Base-by-base conservation (phyloP, 176 grass and related monocot genomes). In the Triticum dicoccoides region DNA sequence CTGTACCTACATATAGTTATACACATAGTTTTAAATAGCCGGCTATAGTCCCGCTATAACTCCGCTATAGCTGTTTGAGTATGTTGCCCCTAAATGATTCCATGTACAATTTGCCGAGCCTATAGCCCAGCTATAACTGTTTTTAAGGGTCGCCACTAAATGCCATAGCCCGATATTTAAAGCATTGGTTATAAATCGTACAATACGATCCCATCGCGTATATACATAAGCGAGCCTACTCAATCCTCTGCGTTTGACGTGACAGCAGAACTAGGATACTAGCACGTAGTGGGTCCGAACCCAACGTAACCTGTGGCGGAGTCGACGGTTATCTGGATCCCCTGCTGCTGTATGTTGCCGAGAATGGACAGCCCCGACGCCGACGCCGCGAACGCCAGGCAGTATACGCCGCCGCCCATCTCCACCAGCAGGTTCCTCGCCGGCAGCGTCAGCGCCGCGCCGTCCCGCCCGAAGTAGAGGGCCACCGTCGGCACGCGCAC, bases 401-500 rank as follows among this genome's bases (percentile, higher is more conserved):
- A 98, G 80, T 85, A 98, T 0, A 86, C 65, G 37, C 90, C 96
- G 44, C 89, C 92, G 91, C 86, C 90, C 69, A 96, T 89, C 23
- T 89, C 88, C 24, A 96, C 64, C 29, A 98, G 84, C 42, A 96
- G 90, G 84, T 98, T 98, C 86, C 84, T 83, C 35, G 96, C 96
- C 81, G 96, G 93, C 42, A 98, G 84, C 69, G 96, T 94, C 76
- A 98, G 84, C 17, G 90, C 86, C 34, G 54, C 92, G 5, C 83
- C 90, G 33, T 84, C 58, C 29, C 25, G 14, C 24, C 73, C 73
- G 45, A 98, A 95, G 87, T 89, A 98, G 85, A 98, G 88, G 1
- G 96, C 93, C 49, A 98, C 96, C 17, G 96, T 98, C 0, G 96
- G 93, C 59, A 98, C 93, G 3, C 93, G 86, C 88, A 98, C 96